Percentiles rank a stretch among this genome's conserved stretches.
phyloP scores from a whole-genome alignment of 306 rosid genomes.

The Quercus parvula region DNA sequence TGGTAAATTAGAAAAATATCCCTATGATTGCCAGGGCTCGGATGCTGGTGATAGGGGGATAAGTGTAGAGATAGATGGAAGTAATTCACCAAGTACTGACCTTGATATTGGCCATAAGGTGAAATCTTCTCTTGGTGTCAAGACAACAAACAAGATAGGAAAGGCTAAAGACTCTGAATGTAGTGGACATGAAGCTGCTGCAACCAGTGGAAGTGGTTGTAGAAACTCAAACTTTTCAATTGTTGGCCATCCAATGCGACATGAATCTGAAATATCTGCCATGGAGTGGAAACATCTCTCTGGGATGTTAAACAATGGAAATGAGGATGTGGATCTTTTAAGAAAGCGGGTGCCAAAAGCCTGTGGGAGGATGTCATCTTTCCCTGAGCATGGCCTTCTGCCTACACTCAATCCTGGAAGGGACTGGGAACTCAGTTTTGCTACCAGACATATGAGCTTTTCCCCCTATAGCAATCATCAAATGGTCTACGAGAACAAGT shows the following conservation, averaged over 20 bases:
- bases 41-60: slow-evolving; percentile 33
- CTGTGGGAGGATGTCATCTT: slow-evolving; percentile 30
- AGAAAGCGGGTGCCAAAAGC: slow-evolving; percentile 21
- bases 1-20: slow-evolving; percentile 16
- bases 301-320: slow-evolving; percentile 23
- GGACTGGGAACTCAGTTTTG: slow-evolving; percentile 2
- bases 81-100: slow-evolving; percentile 12
- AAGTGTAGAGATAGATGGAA: slow-evolving; percentile 25
- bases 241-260: slow-evolving; percentile 14
- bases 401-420: slow-evolving; percentile 22
- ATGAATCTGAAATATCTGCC: slow-evolving; percentile 26
- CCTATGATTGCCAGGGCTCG: slow-evolving; percentile 11
- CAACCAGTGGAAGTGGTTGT: slow-evolving; percentile 33
- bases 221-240: slow-evolving; percentile 15
- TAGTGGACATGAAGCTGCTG: slow-evolving; percentile 35
- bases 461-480: slow-evolving; percentile 25
- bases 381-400: slow-evolving; percentile 34
- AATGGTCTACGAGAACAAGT: slow-evolving; percentile 26
- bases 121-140: slow-evolving; percentile 26
- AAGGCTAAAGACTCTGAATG: slow-evolving; percentile 32
- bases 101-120: slow-evolving; percentile 14
- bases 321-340: slow-evolving; percentile 20
- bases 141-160: slow-evolving; percentile 19
- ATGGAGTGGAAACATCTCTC: slow-evolving; percentile 23
- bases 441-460: slow-evolving; percentile 16